phyloP scores from a whole-genome alignment of 306 rosid genomes.

The Pyrus pyrifolia region DNA sequence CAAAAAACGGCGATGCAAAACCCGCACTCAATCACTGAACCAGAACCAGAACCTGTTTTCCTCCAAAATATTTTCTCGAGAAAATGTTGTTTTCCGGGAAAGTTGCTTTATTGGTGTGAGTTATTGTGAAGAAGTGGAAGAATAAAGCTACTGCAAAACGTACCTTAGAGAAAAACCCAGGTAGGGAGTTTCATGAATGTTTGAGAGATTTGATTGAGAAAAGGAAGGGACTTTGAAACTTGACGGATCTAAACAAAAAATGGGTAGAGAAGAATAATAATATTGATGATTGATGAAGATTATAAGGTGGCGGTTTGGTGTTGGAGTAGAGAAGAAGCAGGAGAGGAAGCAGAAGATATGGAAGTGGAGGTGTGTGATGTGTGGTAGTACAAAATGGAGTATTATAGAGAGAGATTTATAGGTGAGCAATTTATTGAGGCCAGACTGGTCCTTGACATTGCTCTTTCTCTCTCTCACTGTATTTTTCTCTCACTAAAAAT shows the following conservation, averaged over 20 bases:
- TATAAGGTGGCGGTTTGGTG: not conserved
- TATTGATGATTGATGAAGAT: not conserved
- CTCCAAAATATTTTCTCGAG: not conserved
- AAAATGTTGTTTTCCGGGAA: constrained; percentile 7
- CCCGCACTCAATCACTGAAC: not conserved
- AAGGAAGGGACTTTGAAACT: not conserved
- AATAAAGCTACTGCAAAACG: not conserved
- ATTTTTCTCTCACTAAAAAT: not conserved
- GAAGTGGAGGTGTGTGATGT: not conserved
- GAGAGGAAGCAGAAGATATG: not conserved
- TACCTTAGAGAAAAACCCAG: not conserved
- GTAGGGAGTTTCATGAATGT: not conserved
- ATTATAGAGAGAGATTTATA: constrained; percentile 49
- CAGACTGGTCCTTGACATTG: constrained; percentile 39
- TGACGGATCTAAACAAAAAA: constrained; percentile 2
- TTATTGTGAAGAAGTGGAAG: not conserved
- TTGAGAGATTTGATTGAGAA: not conserved
- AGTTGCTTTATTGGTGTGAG: not conserved
- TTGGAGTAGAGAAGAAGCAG: not conserved
- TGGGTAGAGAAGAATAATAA: not conserved
- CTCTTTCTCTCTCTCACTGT: constrained; percentile 8
- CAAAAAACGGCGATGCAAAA: not conserved
- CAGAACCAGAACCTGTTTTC: not conserved
- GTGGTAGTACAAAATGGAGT: constrained; percentile 21
- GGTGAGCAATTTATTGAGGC: constrained; percentile 50